Conservation (phyloP, 805 yeast genomes). For the Hanseniaspora valbyensis region DNA sequence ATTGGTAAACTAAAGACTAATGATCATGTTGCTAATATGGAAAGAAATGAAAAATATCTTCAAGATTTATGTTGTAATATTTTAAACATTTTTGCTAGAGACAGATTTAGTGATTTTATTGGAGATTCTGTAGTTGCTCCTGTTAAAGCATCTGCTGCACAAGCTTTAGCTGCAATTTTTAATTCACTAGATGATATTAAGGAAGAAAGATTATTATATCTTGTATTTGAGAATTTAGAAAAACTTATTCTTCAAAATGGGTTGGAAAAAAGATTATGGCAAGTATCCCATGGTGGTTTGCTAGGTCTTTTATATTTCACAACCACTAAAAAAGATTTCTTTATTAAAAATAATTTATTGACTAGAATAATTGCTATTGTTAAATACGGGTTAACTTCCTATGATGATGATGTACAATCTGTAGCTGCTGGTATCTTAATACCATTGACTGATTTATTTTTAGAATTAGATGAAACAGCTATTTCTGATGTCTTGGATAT, state of each 20-base stretch:
- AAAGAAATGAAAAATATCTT: constrained; percentile 53
- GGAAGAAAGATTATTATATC: constrained; percentile 16
- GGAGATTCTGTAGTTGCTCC: constrained; percentile 98
- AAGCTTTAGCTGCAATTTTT: constrained; percentile 78
- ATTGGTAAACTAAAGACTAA: constrained; percentile 73
- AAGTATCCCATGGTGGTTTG: constrained; percentile 97
- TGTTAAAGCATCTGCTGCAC: constrained; percentile 93
- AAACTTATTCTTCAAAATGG: constrained; percentile 59
- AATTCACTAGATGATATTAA: constrained; percentile 57
- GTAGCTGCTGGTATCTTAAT: constrained; percentile 88
- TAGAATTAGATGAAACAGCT: constrained; percentile 43
- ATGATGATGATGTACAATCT: constrained; percentile 93
- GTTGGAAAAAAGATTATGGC: constrained; percentile 57
- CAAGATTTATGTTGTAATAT: constrained; percentile 83
- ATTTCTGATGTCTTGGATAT: constrained; percentile 46
- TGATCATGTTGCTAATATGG: constrained; percentile 48
- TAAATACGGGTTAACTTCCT: constrained; percentile 64
- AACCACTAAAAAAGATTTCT: constrained; percentile 72
- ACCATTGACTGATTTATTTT: constrained; percentile 83
- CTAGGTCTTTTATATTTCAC: constrained; percentile 86
- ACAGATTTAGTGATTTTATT: constrained; percentile 92
- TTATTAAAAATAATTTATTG: constrained; percentile 45
- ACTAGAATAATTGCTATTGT: constrained; percentile 74
- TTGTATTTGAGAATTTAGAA: constrained; percentile 55
- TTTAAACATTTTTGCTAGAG: constrained; percentile 78